These are phyloP conservation scores for Asclepias syriaca DNA, from an alignment of 257 asterid species.

Conservation along the genomic window DNA sequence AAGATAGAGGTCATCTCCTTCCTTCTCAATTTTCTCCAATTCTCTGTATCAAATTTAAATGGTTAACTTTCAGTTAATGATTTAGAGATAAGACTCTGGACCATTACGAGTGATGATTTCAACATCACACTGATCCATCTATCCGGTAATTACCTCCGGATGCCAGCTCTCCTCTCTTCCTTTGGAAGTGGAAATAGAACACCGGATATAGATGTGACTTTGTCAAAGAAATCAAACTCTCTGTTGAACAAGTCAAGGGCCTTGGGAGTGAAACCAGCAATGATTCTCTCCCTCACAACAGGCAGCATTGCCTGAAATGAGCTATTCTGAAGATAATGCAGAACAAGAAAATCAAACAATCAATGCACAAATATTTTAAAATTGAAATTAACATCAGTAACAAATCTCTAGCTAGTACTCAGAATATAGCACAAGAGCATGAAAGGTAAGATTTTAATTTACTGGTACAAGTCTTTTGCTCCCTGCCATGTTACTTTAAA, in stretches of 20 bases:
- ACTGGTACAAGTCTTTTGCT: background rate
- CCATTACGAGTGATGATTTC: background rate
- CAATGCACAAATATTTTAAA: constrained; percentile 4
- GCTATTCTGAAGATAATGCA: constrained; percentile 45
- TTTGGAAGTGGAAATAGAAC: constrained; percentile 87
- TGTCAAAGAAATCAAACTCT: constrained; percentile 97
- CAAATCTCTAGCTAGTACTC: background rate
- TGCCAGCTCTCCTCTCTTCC: constrained; percentile 95
- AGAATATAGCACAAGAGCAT: background rate
- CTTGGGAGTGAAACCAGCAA: constrained; percentile 69
- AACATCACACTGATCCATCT: background rate
- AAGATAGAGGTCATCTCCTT: constrained; percentile 90
- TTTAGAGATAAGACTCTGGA: background rate
- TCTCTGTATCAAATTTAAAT: constrained; percentile 47
- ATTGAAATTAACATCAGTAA: background rate
- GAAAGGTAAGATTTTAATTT: background rate
- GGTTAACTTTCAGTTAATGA: background rate
- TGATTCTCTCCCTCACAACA: constrained; percentile 70
- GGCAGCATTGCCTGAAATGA: constrained; percentile 81
- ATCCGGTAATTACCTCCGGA: constrained; percentile 56
- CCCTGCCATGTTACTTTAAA: background rate
- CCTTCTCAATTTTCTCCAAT: constrained; percentile 81
- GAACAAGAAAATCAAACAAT: constrained; percentile 9
- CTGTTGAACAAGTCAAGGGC: constrained; percentile 74
- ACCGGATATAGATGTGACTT: constrained; percentile 97